A percentile compares a stretch with the other conserved stretches of the same genome.
These are phyloP conservation scores for Porpolomopsis calyptriformis DNA, from an alignment of 768 basidiomycete genomes.

Conservation along the genomic window DNA sequence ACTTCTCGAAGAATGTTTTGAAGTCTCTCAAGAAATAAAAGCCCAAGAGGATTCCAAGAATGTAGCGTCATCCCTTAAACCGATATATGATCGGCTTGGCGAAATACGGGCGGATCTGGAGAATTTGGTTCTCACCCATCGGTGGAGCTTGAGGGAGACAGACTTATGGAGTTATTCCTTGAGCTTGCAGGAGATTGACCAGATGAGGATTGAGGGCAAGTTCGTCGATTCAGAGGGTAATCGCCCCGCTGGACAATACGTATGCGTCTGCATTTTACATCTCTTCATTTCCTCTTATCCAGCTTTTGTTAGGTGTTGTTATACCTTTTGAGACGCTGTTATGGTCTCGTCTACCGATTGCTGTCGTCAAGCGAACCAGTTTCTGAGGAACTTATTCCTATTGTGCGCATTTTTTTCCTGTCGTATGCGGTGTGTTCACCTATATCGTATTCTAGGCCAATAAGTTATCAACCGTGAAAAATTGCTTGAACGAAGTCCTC, in stretches of 20 bases:
- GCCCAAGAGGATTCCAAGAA: conserved; percentile 85
- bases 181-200: conserved; percentile 91
- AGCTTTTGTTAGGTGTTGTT: conserved; percentile 59
- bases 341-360: conserved; percentile 88
- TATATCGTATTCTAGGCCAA: conserved; percentile 54
- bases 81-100: conserved; percentile 84
- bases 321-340: conserved; percentile 88
- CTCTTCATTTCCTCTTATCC: neutral
- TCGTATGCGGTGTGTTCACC: neutral
- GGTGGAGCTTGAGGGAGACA: conserved; percentile 94
- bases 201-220: conserved; percentile 94
- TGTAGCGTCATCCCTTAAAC: conserved; percentile 75
- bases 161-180: conserved; percentile 90
- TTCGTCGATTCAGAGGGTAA: conserved; percentile 93
- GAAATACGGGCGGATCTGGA: conserved; percentile 85
- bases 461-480: conserved; percentile 93
- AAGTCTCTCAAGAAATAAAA: conserved; percentile 89
- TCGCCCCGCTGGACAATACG: conserved; percentile 89
- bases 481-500: conserved; percentile 89
- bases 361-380: conserved; percentile 95
- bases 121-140: conserved; percentile 84
- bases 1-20: conserved; percentile 92
- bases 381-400: conserved; percentile 95
- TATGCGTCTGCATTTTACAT: conserved; percentile 27
- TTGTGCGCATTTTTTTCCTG: conserved; percentile 36